phyloP scores from a whole-genome alignment of 2,329 filamentous ascomycete genomes.

The Chaetomium olivaceum region DNA sequence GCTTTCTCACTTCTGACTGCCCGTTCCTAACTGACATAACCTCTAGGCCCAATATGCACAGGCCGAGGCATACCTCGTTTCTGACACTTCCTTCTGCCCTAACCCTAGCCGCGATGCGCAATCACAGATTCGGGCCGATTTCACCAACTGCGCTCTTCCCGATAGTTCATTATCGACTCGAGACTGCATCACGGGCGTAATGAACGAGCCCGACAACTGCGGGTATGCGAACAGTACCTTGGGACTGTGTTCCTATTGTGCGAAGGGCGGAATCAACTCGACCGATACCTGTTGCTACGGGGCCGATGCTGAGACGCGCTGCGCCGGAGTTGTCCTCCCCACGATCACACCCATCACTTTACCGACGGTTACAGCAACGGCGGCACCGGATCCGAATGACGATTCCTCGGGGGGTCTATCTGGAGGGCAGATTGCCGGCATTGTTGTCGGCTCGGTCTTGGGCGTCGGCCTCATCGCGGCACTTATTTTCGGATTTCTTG shows the following conservation, averaged over 20 bases:
- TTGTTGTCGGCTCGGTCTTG: slow-evolving; percentile 77
- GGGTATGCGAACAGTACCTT: slow-evolving; percentile 72
- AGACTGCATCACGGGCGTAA: slow-evolving; percentile 71
- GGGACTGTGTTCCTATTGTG: slow-evolving; percentile 86
- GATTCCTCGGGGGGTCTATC: slow-evolving; percentile 55
- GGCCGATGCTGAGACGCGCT: slow-evolving; percentile 71
- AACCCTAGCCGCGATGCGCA: slow-evolving; percentile 65
- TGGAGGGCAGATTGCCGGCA: slow-evolving; percentile 87
- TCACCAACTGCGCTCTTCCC: slow-evolving; percentile 83
- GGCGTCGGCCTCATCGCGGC: slow-evolving; percentile 52
- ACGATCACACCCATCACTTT: slow-evolving; percentile 69
- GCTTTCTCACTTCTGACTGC: slow-evolving; percentile 5
- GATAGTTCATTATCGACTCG: slow-evolving; percentile 72
- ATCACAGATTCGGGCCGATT: slow-evolving; percentile 84
- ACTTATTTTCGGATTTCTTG: slow-evolving; percentile 71
- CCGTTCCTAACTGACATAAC: slow-evolving; percentile 33
- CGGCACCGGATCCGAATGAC: slow-evolving; percentile 46
- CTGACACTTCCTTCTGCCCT: slow-evolving; percentile 72
- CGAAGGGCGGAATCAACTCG: slow-evolving; percentile 78
- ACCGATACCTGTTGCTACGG: slow-evolving; percentile 95
- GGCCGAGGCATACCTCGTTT: slow-evolving; percentile 82
- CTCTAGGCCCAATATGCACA: slow-evolving; percentile 74
- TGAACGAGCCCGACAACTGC: slow-evolving; percentile 85
- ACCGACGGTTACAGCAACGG: slow-evolving; percentile 48
- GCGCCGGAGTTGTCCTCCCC: slow-evolving; percentile 75